phyloP scores from a whole-genome alignment of 805 yeast species.

The Saccharomyces kudriavzevii region DNA sequence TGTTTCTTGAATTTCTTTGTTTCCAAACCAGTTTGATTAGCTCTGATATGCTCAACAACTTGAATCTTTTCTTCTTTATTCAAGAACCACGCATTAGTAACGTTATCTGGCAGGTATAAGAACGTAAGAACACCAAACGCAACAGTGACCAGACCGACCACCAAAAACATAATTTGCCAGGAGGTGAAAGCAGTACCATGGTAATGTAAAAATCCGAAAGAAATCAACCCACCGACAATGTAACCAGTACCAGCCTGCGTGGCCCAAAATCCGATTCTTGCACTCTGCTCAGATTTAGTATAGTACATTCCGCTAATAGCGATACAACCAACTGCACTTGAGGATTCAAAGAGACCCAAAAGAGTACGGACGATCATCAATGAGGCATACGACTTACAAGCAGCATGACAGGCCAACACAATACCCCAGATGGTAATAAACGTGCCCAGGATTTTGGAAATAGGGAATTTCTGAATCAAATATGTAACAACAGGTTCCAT shows the following conservation, averaged over 20 bases:
- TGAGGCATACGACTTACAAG: constrained; percentile 44
- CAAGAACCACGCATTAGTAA: constrained; percentile 34
- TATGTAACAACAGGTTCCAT: constrained; percentile 45
- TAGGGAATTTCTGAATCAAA: constrained; percentile 44
- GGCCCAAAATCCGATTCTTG: constrained; percentile 49
- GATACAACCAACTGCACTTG: constrained; percentile 49
- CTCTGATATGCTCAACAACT: constrained; percentile 40
- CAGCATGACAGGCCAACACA: constrained; percentile 44
- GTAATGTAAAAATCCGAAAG: constrained; percentile 49
- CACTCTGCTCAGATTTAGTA: constrained; percentile 43
- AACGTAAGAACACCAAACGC: constrained; percentile 40
- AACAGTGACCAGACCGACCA: constrained; percentile 47
- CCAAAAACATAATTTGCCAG: constrained; percentile 56
- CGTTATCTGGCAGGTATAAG: constrained; percentile 45
- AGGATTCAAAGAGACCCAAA: constrained; percentile 47
- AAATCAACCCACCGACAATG: constrained; percentile 39
- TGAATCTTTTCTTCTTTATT: constrained; percentile 36
- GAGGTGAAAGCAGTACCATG: constrained; percentile 35
- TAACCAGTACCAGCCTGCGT: constrained; percentile 48
- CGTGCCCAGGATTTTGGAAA: constrained; percentile 41
- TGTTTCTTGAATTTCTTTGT: constrained; percentile 37
- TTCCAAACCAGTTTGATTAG: constrained; percentile 45
- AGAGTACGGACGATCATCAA: constrained; percentile 48
- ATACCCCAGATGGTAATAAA: constrained; percentile 49
- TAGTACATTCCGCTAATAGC: constrained; percentile 58